Conservation (phyloP, 2,329 filamentous ascomycete genomes). For the Claviceps fusiformis region DNA sequence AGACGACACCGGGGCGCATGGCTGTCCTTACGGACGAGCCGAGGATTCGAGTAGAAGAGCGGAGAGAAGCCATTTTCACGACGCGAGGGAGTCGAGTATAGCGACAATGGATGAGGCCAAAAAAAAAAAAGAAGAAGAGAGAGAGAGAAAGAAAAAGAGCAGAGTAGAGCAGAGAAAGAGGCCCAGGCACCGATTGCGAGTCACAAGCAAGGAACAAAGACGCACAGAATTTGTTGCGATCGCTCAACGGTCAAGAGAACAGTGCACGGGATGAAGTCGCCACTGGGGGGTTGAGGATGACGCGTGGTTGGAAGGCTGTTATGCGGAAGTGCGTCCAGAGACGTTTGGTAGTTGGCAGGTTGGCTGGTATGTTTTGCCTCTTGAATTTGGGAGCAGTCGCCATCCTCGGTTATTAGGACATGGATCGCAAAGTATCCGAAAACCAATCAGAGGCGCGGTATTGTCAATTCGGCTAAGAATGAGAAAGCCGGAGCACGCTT, state of each 20-base stretch:
- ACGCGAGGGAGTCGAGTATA: conserved; percentile 1
- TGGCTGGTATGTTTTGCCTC: conserved; percentile 1
- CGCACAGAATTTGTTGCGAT: neutral
- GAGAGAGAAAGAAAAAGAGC: neutral
- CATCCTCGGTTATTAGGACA: conserved; percentile 10
- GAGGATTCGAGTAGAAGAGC: conserved; percentile 40
- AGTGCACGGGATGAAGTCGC: neutral
- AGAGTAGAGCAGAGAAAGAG: neutral
- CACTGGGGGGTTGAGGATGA: neutral
- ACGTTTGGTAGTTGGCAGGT: neutral
- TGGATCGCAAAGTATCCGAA: conserved; percentile 2
- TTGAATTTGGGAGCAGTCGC: conserved; percentile 3
- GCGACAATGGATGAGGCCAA: neutral
- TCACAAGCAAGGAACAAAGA: neutral
- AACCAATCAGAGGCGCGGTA: conserved; percentile 9
- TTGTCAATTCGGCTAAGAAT: conserved; percentile 19
- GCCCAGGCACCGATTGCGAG: neutral
- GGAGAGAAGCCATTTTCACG: conserved; percentile 45
- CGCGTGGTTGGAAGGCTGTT: conserved; percentile 1
- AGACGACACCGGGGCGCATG: conserved; percentile 26
- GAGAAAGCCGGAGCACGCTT: conserved; percentile 13
- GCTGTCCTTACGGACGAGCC: conserved; percentile 29
- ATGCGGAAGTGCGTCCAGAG: neutral
- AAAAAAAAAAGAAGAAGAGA: neutral
- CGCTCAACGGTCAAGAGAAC: neutral